Base-by-base conservation (phyloP, 2,329 filamentous ascomycete species). In the Calonectria hawksworthii region DNA sequence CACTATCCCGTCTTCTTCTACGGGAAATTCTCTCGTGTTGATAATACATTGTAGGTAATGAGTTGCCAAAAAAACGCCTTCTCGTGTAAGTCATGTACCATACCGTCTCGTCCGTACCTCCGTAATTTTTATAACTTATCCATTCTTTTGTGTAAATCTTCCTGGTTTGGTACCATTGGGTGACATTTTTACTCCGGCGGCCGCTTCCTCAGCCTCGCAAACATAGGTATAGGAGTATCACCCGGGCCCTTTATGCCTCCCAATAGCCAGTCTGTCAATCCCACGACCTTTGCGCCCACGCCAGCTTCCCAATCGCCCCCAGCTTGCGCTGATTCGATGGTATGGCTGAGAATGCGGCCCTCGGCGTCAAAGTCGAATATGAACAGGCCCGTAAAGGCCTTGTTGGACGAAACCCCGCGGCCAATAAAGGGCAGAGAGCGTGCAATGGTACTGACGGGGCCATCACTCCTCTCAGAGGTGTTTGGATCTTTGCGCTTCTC, bases 331-430 rank as follows among this genome's bases (percentile, higher is more conserved):
- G 98, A 95, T 86, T 99, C 97, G 81, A 99, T 99, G 0, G 95
- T 98, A 84, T 99, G 97, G 79, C 92, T 95, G 63, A 94, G 86
- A 44, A 99, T 92, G 76, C 95, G 90, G 1, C 97, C 97, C 80
- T 98, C 91, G 61, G 92, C 89, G 82, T 99, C 97, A 83, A 99
- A 99, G 78, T 98, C 95, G 84, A 99, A 99, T 74, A 98, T 93
- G 85, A 99, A 99, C 14, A 99, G 86, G 0, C 97, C 97, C 1
- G 93, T 95, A 80, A 99, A 99, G 82, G 96, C 94, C 81, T 94
- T 93, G 75, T 91, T 91, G 65, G 91, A 90, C 71, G 91, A 90
- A 5, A 82, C 85, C 4, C 80, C 82, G 26, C 79, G 77, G 6
- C 77, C 77, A 36, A 74, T 44, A 54, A 84, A 82, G 23, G 80